Percentiles rank a stretch among this genome's conserved stretches.
Evolutionary conservation across 768 basidiomycete species (phyloP).

Genomic region (Serendipita sp.): DNA sequence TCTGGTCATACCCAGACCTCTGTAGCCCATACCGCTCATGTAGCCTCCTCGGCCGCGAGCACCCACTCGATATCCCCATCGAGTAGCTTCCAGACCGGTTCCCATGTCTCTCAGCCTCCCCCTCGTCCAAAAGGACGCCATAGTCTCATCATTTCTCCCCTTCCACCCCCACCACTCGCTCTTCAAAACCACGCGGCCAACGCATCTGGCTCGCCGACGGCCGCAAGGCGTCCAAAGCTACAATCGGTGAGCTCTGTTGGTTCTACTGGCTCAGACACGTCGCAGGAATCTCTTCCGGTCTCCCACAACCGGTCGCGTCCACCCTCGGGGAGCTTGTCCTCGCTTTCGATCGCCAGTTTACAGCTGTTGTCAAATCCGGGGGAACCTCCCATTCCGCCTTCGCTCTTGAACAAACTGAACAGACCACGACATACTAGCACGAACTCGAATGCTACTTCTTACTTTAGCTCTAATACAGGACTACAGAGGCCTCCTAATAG

Average conservation of each 20-base stretch:
- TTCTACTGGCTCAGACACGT: neutral
- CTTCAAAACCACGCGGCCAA: neutral
- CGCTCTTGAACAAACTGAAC: neutral
- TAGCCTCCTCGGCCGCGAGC: neutral
- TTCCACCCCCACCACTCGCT: neutral
- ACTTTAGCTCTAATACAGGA: neutral
- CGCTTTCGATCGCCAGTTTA: neutral
- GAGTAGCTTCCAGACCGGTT: neutral
- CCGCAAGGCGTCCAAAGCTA: neutral
- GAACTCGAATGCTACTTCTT: neutral
- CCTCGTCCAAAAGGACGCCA: neutral
- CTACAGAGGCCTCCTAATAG: neutral
- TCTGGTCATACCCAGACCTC: neutral
- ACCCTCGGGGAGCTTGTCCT: neutral
- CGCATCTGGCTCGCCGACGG: neutral
- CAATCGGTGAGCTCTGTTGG: neutral
- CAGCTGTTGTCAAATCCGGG: conserved; percentile 1
- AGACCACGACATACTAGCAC: neutral
- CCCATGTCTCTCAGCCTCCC: neutral
- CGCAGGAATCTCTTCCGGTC: neutral
- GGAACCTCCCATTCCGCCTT: conserved; percentile 1
- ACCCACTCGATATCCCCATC: neutral
- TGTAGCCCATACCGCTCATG: neutral
- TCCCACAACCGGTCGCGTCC: neutral
- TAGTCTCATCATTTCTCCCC: neutral